phyloP scores from a whole-genome alignment of 768 basidiomycete species.

The Pleurotus tuber-regium region DNA sequence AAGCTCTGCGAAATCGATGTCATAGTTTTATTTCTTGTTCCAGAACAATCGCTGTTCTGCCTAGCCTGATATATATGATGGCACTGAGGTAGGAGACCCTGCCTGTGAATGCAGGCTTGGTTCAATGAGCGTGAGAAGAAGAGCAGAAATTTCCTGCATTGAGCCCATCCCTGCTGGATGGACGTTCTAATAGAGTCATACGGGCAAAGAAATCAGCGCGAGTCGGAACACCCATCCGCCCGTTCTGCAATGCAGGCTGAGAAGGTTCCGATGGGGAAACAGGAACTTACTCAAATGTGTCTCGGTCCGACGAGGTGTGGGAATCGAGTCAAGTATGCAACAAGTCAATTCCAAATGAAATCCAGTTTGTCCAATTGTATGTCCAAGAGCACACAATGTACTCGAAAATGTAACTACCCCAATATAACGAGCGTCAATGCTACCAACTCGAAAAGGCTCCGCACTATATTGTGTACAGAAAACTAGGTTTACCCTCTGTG shows the following conservation, averaged over 20 bases:
- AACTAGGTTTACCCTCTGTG: constrained; percentile 33
- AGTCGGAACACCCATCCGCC: neutral
- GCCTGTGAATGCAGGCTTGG: neutral
- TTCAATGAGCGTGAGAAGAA: constrained; percentile 6
- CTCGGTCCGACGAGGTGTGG: constrained; percentile 2
- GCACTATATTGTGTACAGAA: constrained; percentile 40
- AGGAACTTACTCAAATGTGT: too few species aligned
- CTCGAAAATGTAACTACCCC: too few species aligned
- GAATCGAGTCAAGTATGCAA: too few species aligned
- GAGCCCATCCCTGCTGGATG: constrained; percentile 1
- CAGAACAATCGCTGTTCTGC: too few species aligned
- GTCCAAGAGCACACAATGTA: too few species aligned
- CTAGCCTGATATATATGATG: too few species aligned
- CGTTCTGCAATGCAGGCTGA: neutral
- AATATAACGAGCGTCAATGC: too few species aligned
- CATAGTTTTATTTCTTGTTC: neutral
- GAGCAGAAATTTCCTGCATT: neutral
- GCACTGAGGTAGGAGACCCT: too few species aligned
- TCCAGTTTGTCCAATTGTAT: too few species aligned
- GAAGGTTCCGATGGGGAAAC: too few species aligned
- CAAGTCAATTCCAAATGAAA: too few species aligned
- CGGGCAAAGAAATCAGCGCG: neutral
- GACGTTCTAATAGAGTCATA: neutral
- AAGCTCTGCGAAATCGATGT: neutral
- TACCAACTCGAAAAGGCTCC: too few species aligned